Conservation (phyloP, 495 filamentous ascomycete species). For the Neurospora tetrasperma region DNA sequence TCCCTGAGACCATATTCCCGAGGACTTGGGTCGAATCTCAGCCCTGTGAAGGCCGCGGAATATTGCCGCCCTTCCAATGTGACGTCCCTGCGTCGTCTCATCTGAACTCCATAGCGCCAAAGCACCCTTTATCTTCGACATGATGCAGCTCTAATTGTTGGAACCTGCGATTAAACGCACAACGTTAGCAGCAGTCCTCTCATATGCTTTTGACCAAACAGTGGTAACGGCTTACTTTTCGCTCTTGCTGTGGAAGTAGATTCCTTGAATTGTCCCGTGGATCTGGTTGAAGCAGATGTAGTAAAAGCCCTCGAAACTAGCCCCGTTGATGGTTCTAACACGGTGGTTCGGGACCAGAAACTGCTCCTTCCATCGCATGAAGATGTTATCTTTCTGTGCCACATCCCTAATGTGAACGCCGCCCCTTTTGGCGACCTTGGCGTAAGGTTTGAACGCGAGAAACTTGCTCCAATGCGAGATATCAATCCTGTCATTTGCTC, state of each 20-base stretch:
- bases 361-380: slow-evolving; percentile 99
- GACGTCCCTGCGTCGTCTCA: slow-evolving; percentile 32
- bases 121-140: slow-evolving; percentile 74
- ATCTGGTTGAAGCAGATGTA: slow-evolving; percentile 98
- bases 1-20: neutral
- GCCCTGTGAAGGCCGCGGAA: neutral
- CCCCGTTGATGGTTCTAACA: slow-evolving; percentile 78
- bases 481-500: slow-evolving; percentile 85
- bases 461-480: slow-evolving; percentile 91
- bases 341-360: slow-evolving; percentile 95
- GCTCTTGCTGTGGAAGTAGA: slow-evolving; percentile 96
- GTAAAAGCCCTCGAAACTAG: slow-evolving; percentile 98
- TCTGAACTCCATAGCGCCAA: slow-evolving; percentile 86
- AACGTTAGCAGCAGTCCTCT: slow-evolving; percentile 3
- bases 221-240: slow-evolving; percentile 61
- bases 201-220: neutral
- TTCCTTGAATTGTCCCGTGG: slow-evolving; percentile 72
- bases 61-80: neutral
- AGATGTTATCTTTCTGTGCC: slow-evolving; percentile 79
- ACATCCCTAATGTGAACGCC: slow-evolving; percentile 51
- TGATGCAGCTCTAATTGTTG: slow-evolving; percentile 89
- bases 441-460: slow-evolving; percentile 68
- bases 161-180: slow-evolving; percentile 42
- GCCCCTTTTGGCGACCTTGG: slow-evolving; percentile 57
- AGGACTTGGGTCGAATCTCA: neutral